Conservation (phyloP, 768 basidiomycete genomes). For the Gymnopilus junonius region DNA sequence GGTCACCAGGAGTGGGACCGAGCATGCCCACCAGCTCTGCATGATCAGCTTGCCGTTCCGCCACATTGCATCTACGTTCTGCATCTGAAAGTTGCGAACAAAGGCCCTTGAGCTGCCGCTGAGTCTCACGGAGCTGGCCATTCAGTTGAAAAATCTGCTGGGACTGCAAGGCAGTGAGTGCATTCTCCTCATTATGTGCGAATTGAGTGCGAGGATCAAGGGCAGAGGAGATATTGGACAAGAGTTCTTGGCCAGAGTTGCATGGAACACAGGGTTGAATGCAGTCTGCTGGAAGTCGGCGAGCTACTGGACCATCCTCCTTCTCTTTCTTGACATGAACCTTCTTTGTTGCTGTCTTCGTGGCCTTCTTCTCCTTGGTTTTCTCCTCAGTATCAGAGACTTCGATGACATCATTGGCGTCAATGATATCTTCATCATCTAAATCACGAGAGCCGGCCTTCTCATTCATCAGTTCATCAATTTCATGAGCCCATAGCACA, state of each 20-base stretch:
- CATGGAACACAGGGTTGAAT: conserved; percentile 8
- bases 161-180: conserved; percentile 24
- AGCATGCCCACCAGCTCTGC: background rate
- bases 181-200: too few relatives aligned
- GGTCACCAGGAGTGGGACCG: too few relatives aligned
- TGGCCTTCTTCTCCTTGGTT: background rate
- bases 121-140: conserved; percentile 30
- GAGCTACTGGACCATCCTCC: background rate
- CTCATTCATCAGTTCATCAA: conserved; percentile 30
- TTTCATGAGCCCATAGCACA: conserved; percentile 26
- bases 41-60: conserved; percentile 13
- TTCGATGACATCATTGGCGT: background rate
- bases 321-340: background rate
- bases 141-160: conserved; percentile 27
- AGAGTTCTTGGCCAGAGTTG: conserved; percentile 21
- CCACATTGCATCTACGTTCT: conserved; percentile 21
- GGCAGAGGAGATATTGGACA: conserved; percentile 19
- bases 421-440: conserved; percentile 20
- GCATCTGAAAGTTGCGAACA: conserved; percentile 10
- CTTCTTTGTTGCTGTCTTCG: background rate
- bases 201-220: conserved; percentile 30
- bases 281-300: conserved; percentile 6
- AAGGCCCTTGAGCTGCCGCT: conserved; percentile 23
- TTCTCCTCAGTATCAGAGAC: too few relatives aligned
- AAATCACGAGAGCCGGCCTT: conserved; percentile 24